A percentile compares a stretch with the other conserved stretches of the same genome.
Conservation (phyloP, 139 green algal genomes). For the Haematococcus sp. region DNA sequence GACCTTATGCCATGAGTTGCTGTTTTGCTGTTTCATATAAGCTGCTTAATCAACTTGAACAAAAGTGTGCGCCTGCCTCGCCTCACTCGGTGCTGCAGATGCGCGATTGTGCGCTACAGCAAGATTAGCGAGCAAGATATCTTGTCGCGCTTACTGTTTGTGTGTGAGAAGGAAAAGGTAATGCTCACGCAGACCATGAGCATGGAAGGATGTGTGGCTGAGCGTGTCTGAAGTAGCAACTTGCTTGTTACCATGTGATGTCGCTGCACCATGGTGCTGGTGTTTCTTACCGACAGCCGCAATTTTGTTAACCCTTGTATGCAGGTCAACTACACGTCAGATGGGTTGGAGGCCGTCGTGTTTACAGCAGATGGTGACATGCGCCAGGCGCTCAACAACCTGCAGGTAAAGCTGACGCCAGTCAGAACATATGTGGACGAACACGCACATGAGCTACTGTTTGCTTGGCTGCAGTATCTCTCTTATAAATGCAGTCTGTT, state of each 20-base stretch:
- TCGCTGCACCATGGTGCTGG: neutral
- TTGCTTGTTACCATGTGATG: constrained; percentile 7
- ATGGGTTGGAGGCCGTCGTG: constrained; percentile 94
- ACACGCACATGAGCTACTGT: too few species aligned
- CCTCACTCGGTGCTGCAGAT: constrained; percentile 64
- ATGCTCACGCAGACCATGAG: too few species aligned
- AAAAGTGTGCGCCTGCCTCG: too few species aligned
- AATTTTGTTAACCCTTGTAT: neutral
- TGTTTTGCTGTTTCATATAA: too few species aligned
- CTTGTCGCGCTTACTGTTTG: constrained; percentile 75
- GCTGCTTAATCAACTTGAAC: too few species aligned
- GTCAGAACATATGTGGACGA: too few species aligned
- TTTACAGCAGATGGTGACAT: constrained; percentile 99
- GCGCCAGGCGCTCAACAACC: constrained; percentile 98
- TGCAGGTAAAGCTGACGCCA: constrained; percentile 69
- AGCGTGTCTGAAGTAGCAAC: neutral
- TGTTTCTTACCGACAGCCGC: neutral
- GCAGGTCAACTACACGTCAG: constrained; percentile 65
- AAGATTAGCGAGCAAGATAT: constrained; percentile 87
- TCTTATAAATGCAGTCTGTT: too few species aligned
- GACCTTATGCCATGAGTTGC: too few species aligned
- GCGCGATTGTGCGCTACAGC: constrained; percentile 91
- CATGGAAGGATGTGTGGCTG: too few species aligned
- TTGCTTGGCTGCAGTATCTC: neutral
- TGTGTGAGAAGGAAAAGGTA: constrained; percentile 71